Percentiles rank a stretch among this genome's conserved stretches.
Conservation (phyloP, 202 grass and related monocot species). For the Carex arenaria region DNA sequence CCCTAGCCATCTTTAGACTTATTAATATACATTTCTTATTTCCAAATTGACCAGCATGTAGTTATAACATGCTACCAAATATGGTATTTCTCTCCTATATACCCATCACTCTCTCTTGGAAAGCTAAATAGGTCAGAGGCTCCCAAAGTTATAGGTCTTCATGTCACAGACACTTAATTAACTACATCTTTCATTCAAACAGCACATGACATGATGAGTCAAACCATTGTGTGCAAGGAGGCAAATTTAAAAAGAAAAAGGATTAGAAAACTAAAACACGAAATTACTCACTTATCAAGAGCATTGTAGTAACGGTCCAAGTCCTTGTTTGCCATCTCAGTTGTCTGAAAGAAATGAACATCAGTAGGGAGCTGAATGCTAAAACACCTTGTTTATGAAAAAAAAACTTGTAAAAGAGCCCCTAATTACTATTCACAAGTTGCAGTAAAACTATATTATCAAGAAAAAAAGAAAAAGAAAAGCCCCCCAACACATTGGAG, state of each 20-base stretch:
- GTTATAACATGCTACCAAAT: background rate
- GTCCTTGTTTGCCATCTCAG: constrained; percentile 98
- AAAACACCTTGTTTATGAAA: background rate
- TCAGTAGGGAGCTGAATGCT: constrained; percentile 10
- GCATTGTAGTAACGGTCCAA: constrained; percentile 89
- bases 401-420: background rate
- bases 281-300: constrained; percentile 77
- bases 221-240: background rate
- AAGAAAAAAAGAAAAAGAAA: background rate
- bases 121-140: background rate
- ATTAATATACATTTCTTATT: background rate
- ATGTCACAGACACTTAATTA: background rate
- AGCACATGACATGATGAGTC: background rate
- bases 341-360: constrained; percentile 53
- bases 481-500: no score
- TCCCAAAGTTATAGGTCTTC: background rate
- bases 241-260: background rate
- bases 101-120: background rate
- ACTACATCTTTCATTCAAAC: background rate
- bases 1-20: background rate
- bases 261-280: background rate
- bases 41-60: background rate
- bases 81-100: background rate
- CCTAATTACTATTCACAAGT: background rate
- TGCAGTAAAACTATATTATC: background rate